Base-by-base conservation (phyloP, 108 stramenopile genomes). In the Discostella stelligeroides region DNA sequence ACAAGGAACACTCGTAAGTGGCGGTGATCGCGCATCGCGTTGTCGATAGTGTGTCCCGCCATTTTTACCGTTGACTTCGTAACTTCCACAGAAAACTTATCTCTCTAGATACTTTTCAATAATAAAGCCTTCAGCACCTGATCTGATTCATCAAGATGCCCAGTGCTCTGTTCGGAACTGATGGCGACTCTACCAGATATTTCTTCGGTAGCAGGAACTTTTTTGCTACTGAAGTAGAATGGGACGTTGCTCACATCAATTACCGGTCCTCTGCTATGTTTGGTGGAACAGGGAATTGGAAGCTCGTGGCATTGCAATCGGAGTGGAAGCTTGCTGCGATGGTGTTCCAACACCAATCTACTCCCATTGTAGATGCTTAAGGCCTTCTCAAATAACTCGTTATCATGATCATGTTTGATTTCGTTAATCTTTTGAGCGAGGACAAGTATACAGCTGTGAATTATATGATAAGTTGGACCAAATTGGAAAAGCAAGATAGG, bases 391-490 rank as follows among this genome's bases (percentile, higher is more conserved):
- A 72, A 72, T 7, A 55, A 34, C n/a, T 21, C 7, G 51, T 53
- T 45, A 15, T 39, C 20, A 23, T 39, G 4, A 13, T 17, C 61
- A 7, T 60, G 9, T 2, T 63, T 37, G 39, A 72, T 15, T 38
- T 62, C 61, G 61, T 72, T 72, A 39, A 72, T 60, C 13, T 38
- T 18, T 21, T 55, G 61, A 18, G 60, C 53, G 8, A 43, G 61
- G 28, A 53, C 41, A 43, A 62, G 2, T 2, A 38, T 41, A 37
- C 60, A 62, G 20, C 60, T 54, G 41, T 72, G 42, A 14, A 72
- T 30, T 10, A 72, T 34, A 14, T 60, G 47, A 63, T 72, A 43
- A 13, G 61, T 63, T 15, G 70, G 70, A 40, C 70, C 70, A 7
- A 47, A 47, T 34, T 54, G 70, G 50, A 28, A 63, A 34, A 72